Evolutionary conservation across 441 rosid genomes (phyloP), one percentile per base, ranked within the genome.

Genomic region (Gossypium schwendimanii): DNA sequence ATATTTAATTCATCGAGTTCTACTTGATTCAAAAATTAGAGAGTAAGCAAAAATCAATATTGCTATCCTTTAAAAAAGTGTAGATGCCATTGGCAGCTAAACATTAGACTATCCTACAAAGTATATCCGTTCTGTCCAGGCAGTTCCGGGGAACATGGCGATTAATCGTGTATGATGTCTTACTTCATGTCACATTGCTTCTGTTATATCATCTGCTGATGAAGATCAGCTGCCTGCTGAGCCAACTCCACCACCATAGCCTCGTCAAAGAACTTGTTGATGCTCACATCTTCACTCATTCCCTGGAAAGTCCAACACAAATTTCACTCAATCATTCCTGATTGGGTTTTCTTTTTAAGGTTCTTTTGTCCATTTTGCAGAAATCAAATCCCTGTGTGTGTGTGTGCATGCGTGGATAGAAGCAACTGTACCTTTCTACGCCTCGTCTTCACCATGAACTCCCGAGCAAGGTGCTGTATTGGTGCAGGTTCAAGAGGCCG

Each of bases 241-340:
- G 98, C 97, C 60, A 94, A 86, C 84, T 94, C 97, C 61, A 85
- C 91, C 89, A 94, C 85, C 98, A 92, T 94, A 7, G 97, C 98
- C 81, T 94, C 98, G 3, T 94, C 98, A 3, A 94, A 94, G 87
- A 94, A 94, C 79, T 94, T 94, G 90, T 90, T 94, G 68, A 89
- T 93, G 77, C 97, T 94, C 47, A 94, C 98, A 58, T 94, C 98
- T 81, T 94, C 98, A 47, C 97, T 94, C 98, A 94, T 94, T 73
- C 98, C 95, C 92, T 88, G 83, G 17, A 64, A 58, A 23, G 72
- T 28, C n/a, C 20, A 77, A 31, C 7, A 55, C 23, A 64, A 26
- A 44, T 60, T 44, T 45, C 45, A 24, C 44, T 23, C n/a, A 18
- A 49, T 5, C 2, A 50, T 47, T 63, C 1, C 10, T 21, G 54